These are phyloP conservation scores for Ogataea populi-albae DNA, from an alignment of 805 yeast genomes.

Conservation along the genomic window DNA sequence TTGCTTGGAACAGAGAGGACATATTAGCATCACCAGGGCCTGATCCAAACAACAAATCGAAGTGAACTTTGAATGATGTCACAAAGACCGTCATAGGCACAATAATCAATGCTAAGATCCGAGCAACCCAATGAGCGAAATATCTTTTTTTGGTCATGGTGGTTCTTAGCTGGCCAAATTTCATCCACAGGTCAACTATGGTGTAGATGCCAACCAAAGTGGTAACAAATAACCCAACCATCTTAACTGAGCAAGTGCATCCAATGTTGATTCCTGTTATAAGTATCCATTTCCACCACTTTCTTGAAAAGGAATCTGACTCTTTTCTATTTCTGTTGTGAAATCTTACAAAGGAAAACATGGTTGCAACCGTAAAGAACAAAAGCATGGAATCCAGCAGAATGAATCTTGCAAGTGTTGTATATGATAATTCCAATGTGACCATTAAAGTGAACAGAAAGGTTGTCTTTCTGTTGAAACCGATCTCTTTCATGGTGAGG, in stretches of 20 bases:
- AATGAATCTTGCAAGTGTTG: constrained; percentile 84
- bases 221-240: constrained; percentile 94
- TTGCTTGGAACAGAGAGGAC: constrained; percentile 86
- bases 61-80: constrained; percentile 70
- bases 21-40: constrained; percentile 92
- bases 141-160: constrained; percentile 50
- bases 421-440: constrained; percentile 75
- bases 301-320: constrained; percentile 51
- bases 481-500: constrained; percentile 72
- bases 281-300: constrained; percentile 93
- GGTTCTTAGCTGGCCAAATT: constrained; percentile 66
- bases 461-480: constrained; percentile 65
- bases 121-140: constrained; percentile 61
- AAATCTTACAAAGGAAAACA: constrained; percentile 69
- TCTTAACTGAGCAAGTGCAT: constrained; percentile 87
- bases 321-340: constrained; percentile 54
- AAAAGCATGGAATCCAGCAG: constrained; percentile 87
- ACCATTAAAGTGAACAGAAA: constrained; percentile 83
- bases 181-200: constrained; percentile 81
- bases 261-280: constrained; percentile 86
- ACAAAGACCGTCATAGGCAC: constrained; percentile 64
- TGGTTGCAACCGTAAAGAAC: constrained; percentile 83
- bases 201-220: constrained; percentile 88
- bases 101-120: constrained; percentile 59
- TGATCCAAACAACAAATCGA: constrained; percentile 65